Evolutionary conservation across 1,284 basidiomycete species (phyloP), one percentile per base, ranked within the genome.

Genomic region (Boletus putidus): DNA sequence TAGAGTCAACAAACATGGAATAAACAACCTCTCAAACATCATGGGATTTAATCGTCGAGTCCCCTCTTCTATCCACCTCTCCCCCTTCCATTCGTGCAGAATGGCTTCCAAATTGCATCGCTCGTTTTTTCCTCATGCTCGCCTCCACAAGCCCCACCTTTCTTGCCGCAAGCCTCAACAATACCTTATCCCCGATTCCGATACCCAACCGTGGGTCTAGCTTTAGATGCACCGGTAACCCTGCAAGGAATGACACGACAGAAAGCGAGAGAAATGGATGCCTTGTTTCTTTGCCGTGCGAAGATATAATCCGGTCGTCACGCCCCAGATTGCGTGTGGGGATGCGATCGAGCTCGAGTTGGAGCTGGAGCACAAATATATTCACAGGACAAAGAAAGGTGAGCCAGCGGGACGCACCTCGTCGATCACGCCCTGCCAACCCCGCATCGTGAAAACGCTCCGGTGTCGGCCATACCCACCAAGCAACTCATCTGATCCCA

Each of bases 41-140:
- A 15, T 18, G 16, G 10, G 55, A 37, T 39, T 29, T 44, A 23
- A 74, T 63, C 48, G 46, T 59, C 37, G 71, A 66, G 70, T 85
- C 82, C 4, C 88, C 88, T 43, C 80, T 80, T 61, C 75, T 77
- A 65, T 87, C 82, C 5, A 75, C 78, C 9, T 75, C 77, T 2
- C 78, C 81, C 2, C 72, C 71, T 58, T 90, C 86, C 89, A 98
- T 95, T 68, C 95, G 86, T 6, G 95, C 94, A 49, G 93, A 94
- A 72, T 91, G 84, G 61, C 89, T 93, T 5, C 96, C 96, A 78
- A 99, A 99, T 72, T 99, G 96, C 90, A 98, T 98, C 8, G 96
- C 96, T 53, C 92, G 74, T 77, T 99, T 99, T 68, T 90, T 93
- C 61, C 92, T 79, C 50, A 65, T 65, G 55, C 87, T 88, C 7